These are phyloP conservation scores for Phytophthora kernoviae DNA, from an alignment of 352 stramenopile species.

Conservation along the genomic window DNA sequence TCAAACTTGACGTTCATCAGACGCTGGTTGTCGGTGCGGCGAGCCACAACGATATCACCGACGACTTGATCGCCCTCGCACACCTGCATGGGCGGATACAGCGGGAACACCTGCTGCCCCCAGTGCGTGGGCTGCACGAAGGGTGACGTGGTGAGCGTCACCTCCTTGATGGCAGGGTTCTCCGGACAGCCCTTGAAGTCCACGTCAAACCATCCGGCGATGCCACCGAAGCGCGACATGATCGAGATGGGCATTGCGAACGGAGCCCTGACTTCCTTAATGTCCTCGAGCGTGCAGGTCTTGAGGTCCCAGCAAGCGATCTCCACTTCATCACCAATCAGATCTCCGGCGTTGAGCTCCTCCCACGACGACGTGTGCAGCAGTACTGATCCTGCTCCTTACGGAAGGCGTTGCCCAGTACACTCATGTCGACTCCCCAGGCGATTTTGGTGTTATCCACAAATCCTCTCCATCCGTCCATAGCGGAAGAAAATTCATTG, in stretches of 20 bases:
- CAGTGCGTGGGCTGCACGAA: conserved; percentile 90
- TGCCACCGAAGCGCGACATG: conserved; percentile 91
- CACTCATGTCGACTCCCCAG: conserved; percentile 98
- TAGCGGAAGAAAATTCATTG: conserved; percentile 81
- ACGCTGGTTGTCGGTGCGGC: conserved; percentile 85
- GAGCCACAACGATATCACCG: conserved; percentile 74
- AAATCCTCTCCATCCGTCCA: conserved; percentile 86
- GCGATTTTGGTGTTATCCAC: conserved; percentile 92
- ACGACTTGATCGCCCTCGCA: conserved; percentile 80
- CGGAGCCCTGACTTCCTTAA: conserved; percentile 70
- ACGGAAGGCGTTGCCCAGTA: conserved; percentile 87
- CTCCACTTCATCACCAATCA: conserved; percentile 87
- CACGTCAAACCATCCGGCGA: conserved; percentile 99
- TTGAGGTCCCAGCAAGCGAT: conserved; percentile 85
- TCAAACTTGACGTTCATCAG: conserved; percentile 91
- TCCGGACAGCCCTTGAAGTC: conserved; percentile 95
- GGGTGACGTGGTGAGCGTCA: conserved; percentile 92
- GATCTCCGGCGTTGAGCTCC: conserved; percentile 70
- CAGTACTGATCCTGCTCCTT: conserved; percentile 90
- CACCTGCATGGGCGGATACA: conserved; percentile 85
- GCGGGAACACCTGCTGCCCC: conserved; percentile 86
- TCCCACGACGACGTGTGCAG: conserved; percentile 86
- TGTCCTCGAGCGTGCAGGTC: conserved; percentile 84
- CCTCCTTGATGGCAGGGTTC: conserved; percentile 72
- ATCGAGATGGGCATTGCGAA: conserved; percentile 86